Percentiles rank a stretch among this genome's conserved stretches.
Conservation (phyloP, 495 filamentous ascomycete species). For the Annulohypoxylon maeteangense region DNA sequence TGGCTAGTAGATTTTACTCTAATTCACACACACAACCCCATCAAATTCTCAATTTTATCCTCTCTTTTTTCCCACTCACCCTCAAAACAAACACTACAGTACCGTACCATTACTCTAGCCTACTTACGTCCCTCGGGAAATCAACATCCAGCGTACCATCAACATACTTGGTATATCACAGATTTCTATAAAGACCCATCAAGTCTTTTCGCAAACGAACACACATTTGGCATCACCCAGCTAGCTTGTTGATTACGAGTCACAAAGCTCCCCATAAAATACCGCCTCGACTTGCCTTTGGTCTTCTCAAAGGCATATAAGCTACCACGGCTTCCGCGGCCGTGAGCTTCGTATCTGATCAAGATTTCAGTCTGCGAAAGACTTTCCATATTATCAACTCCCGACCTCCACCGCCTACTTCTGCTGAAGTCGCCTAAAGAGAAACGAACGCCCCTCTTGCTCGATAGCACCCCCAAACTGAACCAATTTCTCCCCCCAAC, state of each 20-base stretch:
- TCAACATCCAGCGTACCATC: not conserved
- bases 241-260: slow-evolving; percentile 22
- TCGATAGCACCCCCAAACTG: slow-evolving; percentile 67
- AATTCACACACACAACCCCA: slow-evolving; percentile 37
- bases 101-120: not conserved
- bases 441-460: slow-evolving; percentile 56
- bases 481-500: slow-evolving; percentile 64
- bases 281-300: slow-evolving; percentile 66
- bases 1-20: slow-evolving; percentile 14
- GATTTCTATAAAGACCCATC: slow-evolving; percentile 1
- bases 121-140: slow-evolving; percentile 1
- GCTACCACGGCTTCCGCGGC: slow-evolving; percentile 78
- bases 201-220: not conserved
- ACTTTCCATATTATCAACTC: slow-evolving; percentile 74
- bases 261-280: slow-evolving; percentile 16
- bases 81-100: slow-evolving; percentile 5
- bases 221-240: slow-evolving; percentile 1
- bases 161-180: not conserved
- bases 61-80: slow-evolving; percentile 17
- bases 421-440: slow-evolving; percentile 61
- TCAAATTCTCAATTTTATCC: slow-evolving; percentile 27
- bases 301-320: slow-evolving; percentile 72
- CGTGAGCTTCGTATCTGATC: slow-evolving; percentile 72
- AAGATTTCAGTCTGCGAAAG: slow-evolving; percentile 76
- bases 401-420: slow-evolving; percentile 63